These are phyloP conservation scores for Penicillium lagena DNA, from an alignment of 495 filamentous ascomycete species.

Conservation along the genomic window DNA sequence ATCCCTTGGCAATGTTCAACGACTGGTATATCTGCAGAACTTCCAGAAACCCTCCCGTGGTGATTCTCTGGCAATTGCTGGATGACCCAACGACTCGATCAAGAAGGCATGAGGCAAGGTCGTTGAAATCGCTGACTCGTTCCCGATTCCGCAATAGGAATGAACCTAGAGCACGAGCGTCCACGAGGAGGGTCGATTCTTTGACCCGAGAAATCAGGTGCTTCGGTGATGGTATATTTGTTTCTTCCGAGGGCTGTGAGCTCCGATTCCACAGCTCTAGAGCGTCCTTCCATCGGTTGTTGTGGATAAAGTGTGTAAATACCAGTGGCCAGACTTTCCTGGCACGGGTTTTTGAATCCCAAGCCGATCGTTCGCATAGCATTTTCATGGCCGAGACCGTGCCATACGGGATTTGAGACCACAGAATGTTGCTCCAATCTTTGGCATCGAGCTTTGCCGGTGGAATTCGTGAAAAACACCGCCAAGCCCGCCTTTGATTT, in stretches of 20 bases:
- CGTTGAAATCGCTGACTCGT: not conserved
- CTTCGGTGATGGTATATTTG: too few relatives aligned
- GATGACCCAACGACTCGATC: not conserved
- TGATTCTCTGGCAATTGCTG: too few relatives aligned
- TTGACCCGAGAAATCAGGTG: too few relatives aligned
- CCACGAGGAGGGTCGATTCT: too few relatives aligned
- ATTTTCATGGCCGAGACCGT: not conserved
- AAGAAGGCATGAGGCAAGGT: not conserved
- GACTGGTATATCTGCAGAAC: conserved; percentile 18
- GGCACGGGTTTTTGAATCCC: too few relatives aligned
- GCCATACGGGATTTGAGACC: too few relatives aligned
- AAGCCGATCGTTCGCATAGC: conserved; percentile 19
- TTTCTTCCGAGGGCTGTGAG: too few relatives aligned
- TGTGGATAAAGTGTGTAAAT: too few relatives aligned
- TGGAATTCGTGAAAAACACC: conserved; percentile 35
- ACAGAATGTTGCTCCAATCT: conserved; percentile 17
- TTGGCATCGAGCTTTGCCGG: conserved; percentile 17
- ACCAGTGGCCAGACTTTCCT: too few relatives aligned
- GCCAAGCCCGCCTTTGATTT: conserved; percentile 32
- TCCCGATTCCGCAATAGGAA: not conserved
- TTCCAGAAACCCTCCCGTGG: conserved; percentile 20
- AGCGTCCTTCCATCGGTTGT: too few relatives aligned
- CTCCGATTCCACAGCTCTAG: too few relatives aligned
- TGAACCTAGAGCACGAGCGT: too few relatives aligned
- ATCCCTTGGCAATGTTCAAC: conserved; percentile 12